These are phyloP conservation scores for Botrytis hyacinthi DNA, from an alignment of 2,329 filamentous ascomycete species.

Conservation along the genomic window DNA sequence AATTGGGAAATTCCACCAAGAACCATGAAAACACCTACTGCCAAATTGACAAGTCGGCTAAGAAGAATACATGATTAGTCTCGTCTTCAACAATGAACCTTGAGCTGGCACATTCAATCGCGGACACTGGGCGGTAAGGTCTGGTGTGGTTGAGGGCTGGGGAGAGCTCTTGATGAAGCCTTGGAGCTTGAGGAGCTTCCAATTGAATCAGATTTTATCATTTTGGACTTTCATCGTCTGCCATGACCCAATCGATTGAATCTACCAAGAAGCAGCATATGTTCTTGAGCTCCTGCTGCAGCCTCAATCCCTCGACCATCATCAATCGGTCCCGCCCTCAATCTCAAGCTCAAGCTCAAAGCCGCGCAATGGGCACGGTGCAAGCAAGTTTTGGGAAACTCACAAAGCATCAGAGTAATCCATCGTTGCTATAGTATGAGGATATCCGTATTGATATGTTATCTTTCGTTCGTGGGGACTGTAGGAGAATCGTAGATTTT, in stretches of 20 bases:
- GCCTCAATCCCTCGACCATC: not conserved
- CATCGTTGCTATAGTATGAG: slow-evolving; percentile 50
- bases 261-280: not conserved
- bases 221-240: not conserved
- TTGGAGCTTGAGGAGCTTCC: slow-evolving; percentile 9
- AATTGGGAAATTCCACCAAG: slow-evolving; percentile 77
- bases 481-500: not conserved
- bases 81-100: not conserved
- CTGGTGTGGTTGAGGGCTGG: slow-evolving; percentile 9
- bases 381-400: slow-evolving; percentile 42
- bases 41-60: slow-evolving; percentile 94
- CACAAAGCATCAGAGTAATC: slow-evolving; percentile 93
- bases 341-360: not conserved
- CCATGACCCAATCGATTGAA: not conserved
- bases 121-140: slow-evolving; percentile 25
- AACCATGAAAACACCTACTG: slow-evolving; percentile 80
- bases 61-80: slow-evolving; percentile 34
- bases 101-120: slow-evolving; percentile 15
- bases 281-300: not conserved
- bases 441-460: not conserved
- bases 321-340: not conserved
- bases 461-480: not conserved
- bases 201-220: not conserved
- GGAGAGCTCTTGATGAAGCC: not conserved
- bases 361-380: slow-evolving; percentile 7